A percentile compares a stretch with the other conserved stretches of the same genome.
These are phyloP conservation scores for Arthrobotrys conoides DNA, from an alignment of 2,329 filamentous ascomycete genomes.

Conservation along the genomic window DNA sequence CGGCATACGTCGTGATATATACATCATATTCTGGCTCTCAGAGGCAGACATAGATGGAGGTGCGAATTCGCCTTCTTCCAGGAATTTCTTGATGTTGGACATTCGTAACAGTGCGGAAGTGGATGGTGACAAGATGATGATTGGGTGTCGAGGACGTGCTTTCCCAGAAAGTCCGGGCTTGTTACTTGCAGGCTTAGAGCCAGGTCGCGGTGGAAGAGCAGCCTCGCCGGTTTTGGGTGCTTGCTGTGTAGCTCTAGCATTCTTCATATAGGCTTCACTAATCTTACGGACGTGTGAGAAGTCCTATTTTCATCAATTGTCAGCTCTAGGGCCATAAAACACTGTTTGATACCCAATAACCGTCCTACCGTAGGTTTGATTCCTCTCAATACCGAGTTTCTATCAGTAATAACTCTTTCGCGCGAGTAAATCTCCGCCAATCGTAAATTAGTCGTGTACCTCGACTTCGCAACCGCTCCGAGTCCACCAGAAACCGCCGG, in stretches of 20 bases:
- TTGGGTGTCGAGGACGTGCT: constrained; percentile 71
- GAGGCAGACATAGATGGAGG: constrained; percentile 76
- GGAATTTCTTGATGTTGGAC: constrained; percentile 95
- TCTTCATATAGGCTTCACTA: constrained; percentile 80
- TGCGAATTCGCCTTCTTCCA: constrained; percentile 85
- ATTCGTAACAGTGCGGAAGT: constrained; percentile 94
- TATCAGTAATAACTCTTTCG: constrained; percentile 91
- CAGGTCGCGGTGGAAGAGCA: constrained; percentile 66
- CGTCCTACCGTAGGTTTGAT: constrained; percentile 82
- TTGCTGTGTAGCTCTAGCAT: constrained; percentile 68
- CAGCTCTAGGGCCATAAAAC: not conserved
- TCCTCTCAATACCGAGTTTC: constrained; percentile 87
- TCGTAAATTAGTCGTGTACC: constrained; percentile 75
- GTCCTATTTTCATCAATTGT: constrained; percentile 74
- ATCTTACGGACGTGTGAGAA: constrained; percentile 94
- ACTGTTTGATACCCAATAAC: constrained; percentile 28
- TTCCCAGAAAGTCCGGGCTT: constrained; percentile 72
- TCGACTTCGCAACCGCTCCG: constrained; percentile 51
- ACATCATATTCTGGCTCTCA: constrained; percentile 79
- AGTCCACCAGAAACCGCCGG: constrained; percentile 66
- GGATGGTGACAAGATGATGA: constrained; percentile 96
- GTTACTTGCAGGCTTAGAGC: constrained; percentile 63
- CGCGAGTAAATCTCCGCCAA: constrained; percentile 90
- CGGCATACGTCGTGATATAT: constrained; percentile 83
- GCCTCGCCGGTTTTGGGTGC: constrained; percentile 62